phyloP scores from a whole-genome alignment of 371 early-diverging fungal species.

The Circinella umbellata region DNA sequence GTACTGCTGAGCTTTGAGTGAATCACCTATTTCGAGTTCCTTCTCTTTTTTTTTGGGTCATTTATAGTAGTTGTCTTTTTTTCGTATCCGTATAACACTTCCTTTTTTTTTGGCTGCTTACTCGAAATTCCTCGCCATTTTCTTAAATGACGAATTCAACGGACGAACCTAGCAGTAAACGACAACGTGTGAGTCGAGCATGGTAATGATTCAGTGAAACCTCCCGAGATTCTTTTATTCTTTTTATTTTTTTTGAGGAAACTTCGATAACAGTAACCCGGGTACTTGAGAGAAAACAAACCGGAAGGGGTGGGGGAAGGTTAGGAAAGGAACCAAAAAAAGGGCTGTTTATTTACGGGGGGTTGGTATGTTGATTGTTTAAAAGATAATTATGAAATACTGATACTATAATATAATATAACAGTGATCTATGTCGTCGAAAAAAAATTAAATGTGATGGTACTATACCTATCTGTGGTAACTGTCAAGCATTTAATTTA shows the following conservation, averaged over 20 bases:
- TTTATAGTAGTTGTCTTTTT: background rate
- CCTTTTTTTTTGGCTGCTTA: background rate
- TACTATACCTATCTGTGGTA: slow-evolving; percentile 54
- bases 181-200: slow-evolving; percentile 56
- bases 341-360: background rate
- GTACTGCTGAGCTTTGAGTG: background rate
- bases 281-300: too few species aligned
- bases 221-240: too few species aligned
- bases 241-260: background rate
- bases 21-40: background rate
- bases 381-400: too few species aligned
- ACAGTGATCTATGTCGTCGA: slow-evolving; percentile 61
- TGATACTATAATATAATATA: background rate
- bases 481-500: slow-evolving; percentile 44
- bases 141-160: slow-evolving; percentile 18
- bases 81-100: background rate
- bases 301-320: too few species aligned
- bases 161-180: slow-evolving; percentile 28
- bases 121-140: background rate
- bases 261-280: too few species aligned
- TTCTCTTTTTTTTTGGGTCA: background rate
- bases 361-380: too few species aligned
- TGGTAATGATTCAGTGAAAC: slow-evolving; percentile 31
- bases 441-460: slow-evolving; percentile 75
- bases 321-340: background rate